A percentile compares a stretch with the other conserved stretches of the same genome.
Evolutionary conservation across 768 basidiomycete species (phyloP).

Genomic region (Suillus discolor): DNA sequence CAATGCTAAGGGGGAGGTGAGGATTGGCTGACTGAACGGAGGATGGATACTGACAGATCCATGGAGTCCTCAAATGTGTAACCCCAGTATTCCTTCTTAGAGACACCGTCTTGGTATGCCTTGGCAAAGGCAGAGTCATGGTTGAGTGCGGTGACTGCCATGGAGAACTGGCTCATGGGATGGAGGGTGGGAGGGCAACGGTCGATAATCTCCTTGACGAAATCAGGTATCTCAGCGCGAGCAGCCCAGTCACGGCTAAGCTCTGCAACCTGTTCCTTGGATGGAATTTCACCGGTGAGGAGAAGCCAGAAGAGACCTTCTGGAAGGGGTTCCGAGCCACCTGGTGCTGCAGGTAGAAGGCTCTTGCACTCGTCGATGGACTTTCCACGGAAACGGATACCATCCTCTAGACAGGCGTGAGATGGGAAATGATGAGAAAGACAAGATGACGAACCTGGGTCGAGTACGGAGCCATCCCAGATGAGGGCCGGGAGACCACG

Average conservation of each 20-base stretch:
- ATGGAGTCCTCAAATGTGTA: constrained; percentile 89
- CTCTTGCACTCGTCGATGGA: constrained; percentile 90
- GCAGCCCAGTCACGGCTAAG: constrained; percentile 96
- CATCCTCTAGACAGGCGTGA: constrained; percentile 64
- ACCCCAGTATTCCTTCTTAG: constrained; percentile 97
- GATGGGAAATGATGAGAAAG: not conserved
- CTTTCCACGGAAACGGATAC: constrained; percentile 97
- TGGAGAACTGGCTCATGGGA: constrained; percentile 98
- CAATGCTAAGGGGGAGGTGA: constrained; percentile 60
- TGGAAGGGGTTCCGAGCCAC: constrained; percentile 88
- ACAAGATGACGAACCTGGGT: constrained; percentile 61
- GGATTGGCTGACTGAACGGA: not conserved
- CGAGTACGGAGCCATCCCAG: constrained; percentile 98
- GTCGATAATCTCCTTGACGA: constrained; percentile 97
- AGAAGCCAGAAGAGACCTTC: constrained; percentile 96
- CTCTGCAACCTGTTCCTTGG: constrained; percentile 81
- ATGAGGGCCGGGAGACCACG: constrained; percentile 90
- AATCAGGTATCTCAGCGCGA: constrained; percentile 86
- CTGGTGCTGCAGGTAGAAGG: constrained; percentile 85
- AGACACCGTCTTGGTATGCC: constrained; percentile 88
- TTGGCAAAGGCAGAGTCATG: constrained; percentile 97
- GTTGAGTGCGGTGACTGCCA: constrained; percentile 94
- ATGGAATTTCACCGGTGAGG: constrained; percentile 93
- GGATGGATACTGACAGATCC: constrained; percentile 61
- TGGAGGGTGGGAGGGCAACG: constrained; percentile 91